Conservation (phyloP, 1,284 basidiomycete species). For the Malassezia psittaci region DNA sequence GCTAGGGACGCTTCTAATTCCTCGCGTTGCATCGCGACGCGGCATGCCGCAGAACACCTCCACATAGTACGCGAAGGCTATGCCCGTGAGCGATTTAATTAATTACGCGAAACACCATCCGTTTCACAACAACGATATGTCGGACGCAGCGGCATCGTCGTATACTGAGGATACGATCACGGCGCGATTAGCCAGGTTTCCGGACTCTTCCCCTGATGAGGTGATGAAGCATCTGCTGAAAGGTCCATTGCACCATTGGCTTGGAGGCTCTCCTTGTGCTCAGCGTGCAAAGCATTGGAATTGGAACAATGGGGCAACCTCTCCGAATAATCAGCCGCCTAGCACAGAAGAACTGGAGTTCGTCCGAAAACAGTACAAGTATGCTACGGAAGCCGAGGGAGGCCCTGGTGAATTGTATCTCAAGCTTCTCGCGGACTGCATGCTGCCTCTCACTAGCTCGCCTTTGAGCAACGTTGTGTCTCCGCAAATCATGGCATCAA, state of each 20-base stretch:
- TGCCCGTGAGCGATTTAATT: too few species aligned
- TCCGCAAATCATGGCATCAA: constrained; percentile 41
- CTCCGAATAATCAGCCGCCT: constrained; percentile 29
- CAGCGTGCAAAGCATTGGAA: constrained; percentile 38
- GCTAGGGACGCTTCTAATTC: neutral
- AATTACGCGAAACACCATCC: too few species aligned
- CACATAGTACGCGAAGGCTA: neutral
- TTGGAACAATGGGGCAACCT: constrained; percentile 41
- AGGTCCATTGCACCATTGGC: constrained; percentile 1
- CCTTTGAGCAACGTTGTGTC: constrained; percentile 44
- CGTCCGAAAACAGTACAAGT: constrained; percentile 30
- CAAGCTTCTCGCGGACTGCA: constrained; percentile 38
- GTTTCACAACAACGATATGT: neutral
- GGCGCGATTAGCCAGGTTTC: neutral
- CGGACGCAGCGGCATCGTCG: neutral
- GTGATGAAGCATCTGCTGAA: neutral
- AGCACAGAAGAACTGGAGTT: constrained; percentile 35
- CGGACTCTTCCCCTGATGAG: neutral
- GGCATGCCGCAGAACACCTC: neutral
- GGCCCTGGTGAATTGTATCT: constrained; percentile 38
- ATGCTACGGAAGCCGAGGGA: constrained; percentile 26
- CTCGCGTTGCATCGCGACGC: neutral
- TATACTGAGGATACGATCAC: neutral
- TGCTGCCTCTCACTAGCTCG: constrained; percentile 29
- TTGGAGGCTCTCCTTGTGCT: constrained; percentile 28